Percentiles rank a stretch among this genome's conserved stretches.
Conservation (phyloP, 371 early-diverging fungal genomes). For the Rhizopus stolonifer region DNA sequence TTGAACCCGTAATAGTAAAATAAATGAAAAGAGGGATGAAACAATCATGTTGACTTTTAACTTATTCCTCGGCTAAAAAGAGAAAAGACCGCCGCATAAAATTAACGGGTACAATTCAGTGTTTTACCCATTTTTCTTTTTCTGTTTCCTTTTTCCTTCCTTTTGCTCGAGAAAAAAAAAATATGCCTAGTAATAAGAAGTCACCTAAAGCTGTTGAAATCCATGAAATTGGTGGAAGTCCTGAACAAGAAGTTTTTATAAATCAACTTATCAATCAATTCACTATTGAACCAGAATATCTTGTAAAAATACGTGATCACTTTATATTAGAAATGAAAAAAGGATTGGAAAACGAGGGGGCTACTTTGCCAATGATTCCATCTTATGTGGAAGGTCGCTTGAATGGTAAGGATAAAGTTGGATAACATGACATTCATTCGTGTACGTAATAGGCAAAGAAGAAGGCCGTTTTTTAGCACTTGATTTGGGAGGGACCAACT, state of each 20-base stretch:
- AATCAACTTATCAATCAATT: constrained; percentile 57
- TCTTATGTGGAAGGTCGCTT: constrained; percentile 65
- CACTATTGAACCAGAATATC: constrained; percentile 51
- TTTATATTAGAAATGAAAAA: constrained; percentile 76
- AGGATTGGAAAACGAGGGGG: constrained; percentile 65
- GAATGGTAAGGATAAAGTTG: too few relatives aligned
- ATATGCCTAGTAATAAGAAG: constrained; percentile 3
- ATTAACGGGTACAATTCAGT: too few relatives aligned
- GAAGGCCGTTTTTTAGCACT: constrained; percentile 85
- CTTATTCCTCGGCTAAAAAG: too few relatives aligned
- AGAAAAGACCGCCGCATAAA: too few relatives aligned
- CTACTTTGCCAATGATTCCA: constrained; percentile 80
- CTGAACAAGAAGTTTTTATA: constrained; percentile 49
- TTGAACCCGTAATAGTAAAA: too few relatives aligned
- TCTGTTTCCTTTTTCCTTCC: too few relatives aligned
- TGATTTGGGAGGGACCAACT: constrained; percentile 94
- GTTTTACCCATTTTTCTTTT: too few relatives aligned
- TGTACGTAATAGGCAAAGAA: constrained; percentile 64
- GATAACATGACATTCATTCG: too few relatives aligned
- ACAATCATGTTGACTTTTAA: too few relatives aligned
- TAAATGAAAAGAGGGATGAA: too few relatives aligned
- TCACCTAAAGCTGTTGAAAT: constrained; percentile 24
- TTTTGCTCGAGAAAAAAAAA: too few relatives aligned
- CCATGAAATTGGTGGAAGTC: constrained; percentile 34
- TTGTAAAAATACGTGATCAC: constrained; percentile 63